Evolutionary conservation across 1,284 basidiomycete genomes (phyloP), one percentile per base, ranked within the genome.

Genomic region (Cystobasidiaceae sp.): DNA sequence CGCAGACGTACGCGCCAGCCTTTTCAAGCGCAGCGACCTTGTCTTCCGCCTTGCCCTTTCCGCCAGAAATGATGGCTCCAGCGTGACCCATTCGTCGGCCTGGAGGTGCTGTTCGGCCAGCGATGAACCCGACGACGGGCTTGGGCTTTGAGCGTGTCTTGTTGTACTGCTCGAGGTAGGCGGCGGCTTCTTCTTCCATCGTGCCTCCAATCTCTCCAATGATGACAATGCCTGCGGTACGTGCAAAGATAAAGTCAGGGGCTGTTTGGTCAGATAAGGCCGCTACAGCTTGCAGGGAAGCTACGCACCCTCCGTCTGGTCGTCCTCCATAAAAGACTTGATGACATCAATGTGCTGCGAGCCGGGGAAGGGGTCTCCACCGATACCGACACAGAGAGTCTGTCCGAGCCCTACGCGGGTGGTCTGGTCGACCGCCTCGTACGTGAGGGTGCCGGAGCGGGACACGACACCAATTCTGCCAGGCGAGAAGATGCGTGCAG

Each of bases 161-260:
- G 84, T 99, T 99, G 82, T 91, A 88, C 78, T 85, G 82, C 77
- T 89, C 87, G 64, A 99, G 82, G 70, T 73, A 76, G 74, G 93
- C 96, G 3, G 96, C 96, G 17, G 96, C 96, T 72, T 98, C 94
- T 78, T 99, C 96, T 80, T 99, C 96, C 93, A 97, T 98, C 19
- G 89, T 88, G 28, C 96, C 96, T 73, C 96, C 96, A 74, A 99
- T 99, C 79, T 99, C 96, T 71, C 96, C 96, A 74, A 99, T 99
- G 71, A 98, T 82, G 63, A 99, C 94, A 71, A 99, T 93, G 74
- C 90, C 90, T 86, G 73, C 46, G n/a, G n/a, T n/a, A n/a, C n/a
- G n/a, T n/a, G n/a, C n/a, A n/a, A n/a, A n/a, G 4, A 28, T 32
- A 4, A 28, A 49, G 45, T 32, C 25, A 33, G 52, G 52, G 21